A percentile compares a stretch with the other conserved stretches of the same genome.
These are phyloP conservation scores for Cryphonectria nitschkei DNA, from an alignment of 2,329 filamentous ascomycete species.

Conservation along the genomic window DNA sequence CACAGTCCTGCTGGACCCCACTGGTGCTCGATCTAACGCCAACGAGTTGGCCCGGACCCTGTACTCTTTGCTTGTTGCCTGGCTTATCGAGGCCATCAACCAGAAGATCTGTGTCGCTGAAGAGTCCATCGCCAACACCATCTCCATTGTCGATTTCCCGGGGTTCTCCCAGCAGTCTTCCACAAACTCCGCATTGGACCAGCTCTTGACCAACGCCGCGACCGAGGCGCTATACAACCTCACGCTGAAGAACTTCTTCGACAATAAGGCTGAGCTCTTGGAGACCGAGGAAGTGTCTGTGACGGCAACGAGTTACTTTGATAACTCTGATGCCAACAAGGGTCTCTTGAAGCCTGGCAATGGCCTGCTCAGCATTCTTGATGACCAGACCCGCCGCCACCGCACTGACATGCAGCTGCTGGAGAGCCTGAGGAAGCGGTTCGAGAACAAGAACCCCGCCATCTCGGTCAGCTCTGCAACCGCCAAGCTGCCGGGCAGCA, in stretches of 20 bases:
- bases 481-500: slow-evolving; percentile 80
- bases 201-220: slow-evolving; percentile 92
- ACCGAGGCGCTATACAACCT: slow-evolving; percentile 92
- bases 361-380: slow-evolving; percentile 88
- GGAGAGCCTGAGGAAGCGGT: slow-evolving; percentile 88
- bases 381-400: slow-evolving; percentile 91
- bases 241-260: slow-evolving; percentile 93
- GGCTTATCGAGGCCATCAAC: slow-evolving; percentile 91
- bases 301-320: slow-evolving; percentile 92
- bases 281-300: slow-evolving; percentile 93
- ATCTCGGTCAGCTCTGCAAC: slow-evolving; percentile 79
- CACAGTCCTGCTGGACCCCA: slow-evolving; percentile 96
- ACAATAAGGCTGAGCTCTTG: slow-evolving; percentile 87
- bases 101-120: slow-evolving; percentile 85
- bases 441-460: slow-evolving; percentile 90
- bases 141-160: slow-evolving; percentile 95
- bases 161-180: slow-evolving; percentile 86
- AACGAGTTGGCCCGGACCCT: slow-evolving; percentile 92
- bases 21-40: slow-evolving; percentile 86
- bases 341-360: slow-evolving; percentile 91
- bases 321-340: slow-evolving; percentile 93
- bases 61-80: slow-evolving; percentile 92
- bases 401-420: slow-evolving; percentile 88
- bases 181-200: slow-evolving; percentile 85
- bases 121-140: slow-evolving; percentile 87